These are phyloP conservation scores for Endocladia muricata DNA, from an alignment of 31 red algal species.

Conservation along the genomic window DNA sequence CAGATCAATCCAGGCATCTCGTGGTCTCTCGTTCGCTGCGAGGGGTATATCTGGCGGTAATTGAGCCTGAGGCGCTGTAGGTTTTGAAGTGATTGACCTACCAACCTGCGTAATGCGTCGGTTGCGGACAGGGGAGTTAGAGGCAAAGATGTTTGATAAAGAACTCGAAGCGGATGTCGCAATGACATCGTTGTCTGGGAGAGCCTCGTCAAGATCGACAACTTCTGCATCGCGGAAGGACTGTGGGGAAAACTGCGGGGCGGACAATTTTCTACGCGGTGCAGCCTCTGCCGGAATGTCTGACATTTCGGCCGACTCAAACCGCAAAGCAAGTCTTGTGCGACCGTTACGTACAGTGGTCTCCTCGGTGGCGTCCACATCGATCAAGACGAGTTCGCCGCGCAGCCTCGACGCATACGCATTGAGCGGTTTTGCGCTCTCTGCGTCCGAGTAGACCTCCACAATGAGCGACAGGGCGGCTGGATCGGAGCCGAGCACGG, in stretches of 20 bases:
- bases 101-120: too few relatives aligned
- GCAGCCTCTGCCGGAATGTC: not conserved
- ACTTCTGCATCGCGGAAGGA: too few relatives aligned
- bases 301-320: not conserved
- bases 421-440: not conserved
- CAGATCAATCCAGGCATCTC: constrained; percentile 22
- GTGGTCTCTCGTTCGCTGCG: constrained; percentile 1
- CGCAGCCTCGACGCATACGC: not conserved
- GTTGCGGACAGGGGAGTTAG: too few relatives aligned
- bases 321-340: constrained; percentile 12
- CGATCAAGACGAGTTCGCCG: constrained; percentile 30
- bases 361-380: not conserved
- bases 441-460: not conserved
- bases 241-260: too few relatives aligned
- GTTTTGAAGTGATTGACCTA: too few relatives aligned
- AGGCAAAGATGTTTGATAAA: too few relatives aligned
- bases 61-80: too few relatives aligned
- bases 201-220: too few relatives aligned
- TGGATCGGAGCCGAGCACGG: constrained; percentile 6
- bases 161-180: too few relatives aligned
- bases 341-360: constrained; percentile 22
- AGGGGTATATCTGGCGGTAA: not conserved
- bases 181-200: too few relatives aligned
- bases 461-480: constrained; percentile 21
- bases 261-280: too few relatives aligned